Evolutionary conservation across 1,284 basidiomycete genomes (phyloP).

Genomic region (Ceratobasidium papillatum): DNA sequence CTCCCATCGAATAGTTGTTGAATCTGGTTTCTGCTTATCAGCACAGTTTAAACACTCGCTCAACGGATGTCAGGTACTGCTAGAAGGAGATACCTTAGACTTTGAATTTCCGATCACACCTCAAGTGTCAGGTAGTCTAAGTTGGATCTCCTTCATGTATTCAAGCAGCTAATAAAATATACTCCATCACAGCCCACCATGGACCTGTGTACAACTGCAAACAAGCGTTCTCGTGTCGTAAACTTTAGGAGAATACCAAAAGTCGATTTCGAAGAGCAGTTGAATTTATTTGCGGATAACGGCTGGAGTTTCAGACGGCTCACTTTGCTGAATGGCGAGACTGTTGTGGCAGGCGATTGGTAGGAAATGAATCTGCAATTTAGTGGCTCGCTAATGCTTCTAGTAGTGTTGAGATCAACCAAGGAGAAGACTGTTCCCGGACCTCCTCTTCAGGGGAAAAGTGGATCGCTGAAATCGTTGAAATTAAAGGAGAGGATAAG

Average conservation of each 20-base stretch:
- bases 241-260: neutral
- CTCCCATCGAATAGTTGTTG: no score
- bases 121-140: no score
- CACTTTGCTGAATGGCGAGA: neutral
- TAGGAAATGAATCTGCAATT: neutral
- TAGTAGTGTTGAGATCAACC: neutral
- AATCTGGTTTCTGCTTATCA: no score
- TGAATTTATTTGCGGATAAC: neutral
- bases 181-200: no score
- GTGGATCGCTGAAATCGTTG: constrained; percentile 6
- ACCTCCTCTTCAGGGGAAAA: neutral
- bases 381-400: neutral
- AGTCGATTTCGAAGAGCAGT: neutral
- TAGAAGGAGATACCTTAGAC: no score
- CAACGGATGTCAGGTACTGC: no score
- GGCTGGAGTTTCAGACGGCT: neutral
- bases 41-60: no score
- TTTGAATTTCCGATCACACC: no score
- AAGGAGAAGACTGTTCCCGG: neutral
- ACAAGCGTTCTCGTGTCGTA: neutral
- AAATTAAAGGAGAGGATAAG: neutral
- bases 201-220: no score
- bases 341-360: neutral
- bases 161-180: no score
- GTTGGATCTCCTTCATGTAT: no score